Percentiles rank a stretch among this genome's conserved stretches.
Conservation (phyloP, 2,329 filamentous ascomycete genomes). For the Sclerotinia subarctica region DNA sequence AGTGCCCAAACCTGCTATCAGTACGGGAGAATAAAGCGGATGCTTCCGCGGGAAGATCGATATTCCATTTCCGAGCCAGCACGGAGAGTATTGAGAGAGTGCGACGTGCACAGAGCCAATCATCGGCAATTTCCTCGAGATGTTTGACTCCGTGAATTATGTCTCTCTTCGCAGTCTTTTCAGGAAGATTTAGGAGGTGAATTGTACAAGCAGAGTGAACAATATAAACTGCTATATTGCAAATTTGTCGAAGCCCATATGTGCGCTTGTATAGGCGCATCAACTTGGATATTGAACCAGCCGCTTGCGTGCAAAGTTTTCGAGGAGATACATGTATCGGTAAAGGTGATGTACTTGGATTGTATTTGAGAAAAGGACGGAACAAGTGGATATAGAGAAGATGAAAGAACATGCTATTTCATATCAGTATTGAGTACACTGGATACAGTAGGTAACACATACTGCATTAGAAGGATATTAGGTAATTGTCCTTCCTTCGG, state of each 20-base stretch:
- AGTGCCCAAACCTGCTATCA: slow-evolving; percentile 75
- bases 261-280: slow-evolving; percentile 90
- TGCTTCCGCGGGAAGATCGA: slow-evolving; percentile 83
- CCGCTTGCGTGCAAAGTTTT: slow-evolving; percentile 86
- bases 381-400: slow-evolving; percentile 94
- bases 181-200: slow-evolving; percentile 86
- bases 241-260: slow-evolving; percentile 88
- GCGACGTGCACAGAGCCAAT: slow-evolving; percentile 85
- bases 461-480: slow-evolving; percentile 79
- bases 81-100: slow-evolving; percentile 83
- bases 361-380: slow-evolving; percentile 90
- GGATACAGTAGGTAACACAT: slow-evolving; percentile 45
- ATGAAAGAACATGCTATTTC: slow-evolving; percentile 88
- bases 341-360: slow-evolving; percentile 73
- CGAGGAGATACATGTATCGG: slow-evolving; percentile 85
- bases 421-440: slow-evolving; percentile 31
- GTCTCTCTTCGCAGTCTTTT: slow-evolving; percentile 85
- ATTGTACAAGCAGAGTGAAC: slow-evolving; percentile 92
- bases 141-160: slow-evolving; percentile 88
- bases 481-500: slow-evolving; percentile 85
- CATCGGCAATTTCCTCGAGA: slow-evolving; percentile 91
- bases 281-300: slow-evolving; percentile 86
- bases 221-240: slow-evolving; percentile 96
- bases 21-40: slow-evolving; percentile 70
- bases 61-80: slow-evolving; percentile 83